Percentiles rank a stretch among this genome's conserved stretches.
These are phyloP conservation scores for Pyrenochaeta sp. DNA, from an alignment of 2,329 filamentous ascomycete genomes.

Conservation along the genomic window DNA sequence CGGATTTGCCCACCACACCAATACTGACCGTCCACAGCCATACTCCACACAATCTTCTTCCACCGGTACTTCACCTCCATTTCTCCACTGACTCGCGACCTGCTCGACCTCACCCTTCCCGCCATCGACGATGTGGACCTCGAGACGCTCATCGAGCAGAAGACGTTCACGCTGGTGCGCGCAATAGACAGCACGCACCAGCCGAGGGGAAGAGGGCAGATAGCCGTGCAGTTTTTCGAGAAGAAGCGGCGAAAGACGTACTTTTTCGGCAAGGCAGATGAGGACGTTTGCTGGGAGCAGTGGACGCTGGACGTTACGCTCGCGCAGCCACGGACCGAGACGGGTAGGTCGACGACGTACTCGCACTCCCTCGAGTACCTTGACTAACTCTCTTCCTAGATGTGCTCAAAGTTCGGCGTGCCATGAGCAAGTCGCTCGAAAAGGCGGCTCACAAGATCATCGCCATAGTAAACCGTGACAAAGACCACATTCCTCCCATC, in stretches of 20 bases:
- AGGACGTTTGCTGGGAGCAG: conserved; percentile 96
- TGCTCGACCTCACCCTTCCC: conserved; percentile 89
- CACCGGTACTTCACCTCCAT: conserved; percentile 95
- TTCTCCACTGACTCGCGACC: conserved; percentile 81
- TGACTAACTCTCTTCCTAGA: conserved; percentile 64
- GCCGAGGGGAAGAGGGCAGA: conserved; percentile 73
- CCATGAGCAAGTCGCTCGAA: conserved; percentile 89
- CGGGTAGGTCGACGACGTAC: conserved; percentile 65
- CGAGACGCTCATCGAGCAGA: conserved; percentile 91
- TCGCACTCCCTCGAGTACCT: neutral
- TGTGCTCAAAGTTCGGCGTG: conserved; percentile 84
- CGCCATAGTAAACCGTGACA: conserved; percentile 84
- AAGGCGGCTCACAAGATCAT: conserved; percentile 91
- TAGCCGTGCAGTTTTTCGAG: conserved; percentile 93
- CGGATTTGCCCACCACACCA: too few relatives aligned
- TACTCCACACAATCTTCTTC: conserved; percentile 98
- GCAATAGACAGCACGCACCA: conserved; percentile 70
- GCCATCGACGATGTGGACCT: conserved; percentile 90
- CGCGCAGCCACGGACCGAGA: conserved; percentile 86
- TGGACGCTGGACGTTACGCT: conserved; percentile 97
- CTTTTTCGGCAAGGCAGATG: conserved; percentile 76
- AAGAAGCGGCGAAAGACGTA: conserved; percentile 85
- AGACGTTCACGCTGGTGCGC: conserved; percentile 79
- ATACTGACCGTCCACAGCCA: conserved; percentile 63
- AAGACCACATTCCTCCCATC: conserved; percentile 96